These are phyloP conservation scores for Marasmius oreades DNA, from an alignment of 1,284 basidiomycete genomes.

Conservation along the genomic window DNA sequence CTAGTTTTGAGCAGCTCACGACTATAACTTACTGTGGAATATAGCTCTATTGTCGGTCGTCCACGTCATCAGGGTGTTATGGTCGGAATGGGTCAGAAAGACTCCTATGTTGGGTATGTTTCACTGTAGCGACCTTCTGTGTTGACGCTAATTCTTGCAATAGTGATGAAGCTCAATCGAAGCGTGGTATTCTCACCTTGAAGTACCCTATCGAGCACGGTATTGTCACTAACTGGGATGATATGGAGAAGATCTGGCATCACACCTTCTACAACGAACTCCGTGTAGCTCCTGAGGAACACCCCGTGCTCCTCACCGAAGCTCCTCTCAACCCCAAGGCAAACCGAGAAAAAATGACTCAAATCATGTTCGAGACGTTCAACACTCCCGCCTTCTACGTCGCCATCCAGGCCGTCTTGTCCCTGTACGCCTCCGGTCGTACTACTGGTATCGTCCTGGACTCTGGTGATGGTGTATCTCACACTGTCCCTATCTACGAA, in stretches of 20 bases:
- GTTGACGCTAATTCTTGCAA: background rate
- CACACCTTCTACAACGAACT: constrained; percentile 86
- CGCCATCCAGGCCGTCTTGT: constrained; percentile 86
- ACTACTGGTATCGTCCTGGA: constrained; percentile 89
- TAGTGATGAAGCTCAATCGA: constrained; percentile 83
- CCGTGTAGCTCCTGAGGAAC: constrained; percentile 79
- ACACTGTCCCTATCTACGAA: constrained; percentile 90
- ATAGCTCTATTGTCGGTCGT: constrained; percentile 80
- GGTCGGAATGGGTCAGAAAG: constrained; percentile 81
- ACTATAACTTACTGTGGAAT: background rate
- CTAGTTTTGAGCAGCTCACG: constrained; percentile 5
- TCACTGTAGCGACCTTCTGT: background rate
- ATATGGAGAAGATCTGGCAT: constrained; percentile 93
- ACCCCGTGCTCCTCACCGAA: constrained; percentile 87
- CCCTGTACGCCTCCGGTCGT: constrained; percentile 87
- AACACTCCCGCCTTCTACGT: constrained; percentile 91
- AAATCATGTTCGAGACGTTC: constrained; percentile 96
- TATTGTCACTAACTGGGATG: constrained; percentile 94
- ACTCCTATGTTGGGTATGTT: constrained; percentile 73
- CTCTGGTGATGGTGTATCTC: constrained; percentile 86
- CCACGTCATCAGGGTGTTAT: constrained; percentile 87
- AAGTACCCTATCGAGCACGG: constrained; percentile 76
- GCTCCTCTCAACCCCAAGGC: constrained; percentile 88
- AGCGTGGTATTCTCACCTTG: constrained; percentile 90
- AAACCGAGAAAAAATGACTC: constrained; percentile 93